Evolutionary conservation across 305 asterid species (phyloP), one percentile per base, ranked within the genome.

Genomic region (Fraxinus dipetala): DNA sequence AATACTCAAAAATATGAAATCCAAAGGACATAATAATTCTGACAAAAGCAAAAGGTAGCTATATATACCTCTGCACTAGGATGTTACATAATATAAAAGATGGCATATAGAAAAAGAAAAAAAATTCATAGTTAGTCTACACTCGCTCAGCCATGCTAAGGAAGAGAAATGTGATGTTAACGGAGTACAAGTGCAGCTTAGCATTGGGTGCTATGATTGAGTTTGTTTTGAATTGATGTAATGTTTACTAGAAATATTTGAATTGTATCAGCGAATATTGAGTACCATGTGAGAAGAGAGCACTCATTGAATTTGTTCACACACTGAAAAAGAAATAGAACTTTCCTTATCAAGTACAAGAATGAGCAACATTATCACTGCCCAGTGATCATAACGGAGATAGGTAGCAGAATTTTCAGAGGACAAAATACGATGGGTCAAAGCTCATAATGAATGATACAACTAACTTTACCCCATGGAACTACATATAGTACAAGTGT

Each of bases 131-230:
- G 18, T 65, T 65, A 26, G 73, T 24, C 73, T 10, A 65, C 65
- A 22, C 34, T 74, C 43, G 11, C 35, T 1, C 67, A 56, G 4
- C 32, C 61, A 38, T 75, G 32, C 59, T 4, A 45, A 20, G 54
- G 78, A 80, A 78, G 79, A 83, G 61, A 77, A 59, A 63, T 11
- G 32, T 4, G 72, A 77, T 38, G 69, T 4, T 34, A 38, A 77
- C 72, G 34, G 5, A 74, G 32, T 22, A 59, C 59, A 8, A 40
- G 48, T 40, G 48, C 48, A 10, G 48, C 48, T 40, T 40, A 9
- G 48, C 16, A 40, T 10, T 48, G 54, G 69, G 24, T 51, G 56
- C 81, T 69, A 80, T 18, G 77, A 38, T 14, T 2, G 51, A 32
- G 45, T 65, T 56, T 43, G 69, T 43, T 18, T 30, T 74, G 34